Percentiles rank a stretch among this genome's conserved stretches.
These are phyloP conservation scores for Lentinus tigrinus DNA, from an alignment of 768 basidiomycete species.

Conservation along the genomic window DNA sequence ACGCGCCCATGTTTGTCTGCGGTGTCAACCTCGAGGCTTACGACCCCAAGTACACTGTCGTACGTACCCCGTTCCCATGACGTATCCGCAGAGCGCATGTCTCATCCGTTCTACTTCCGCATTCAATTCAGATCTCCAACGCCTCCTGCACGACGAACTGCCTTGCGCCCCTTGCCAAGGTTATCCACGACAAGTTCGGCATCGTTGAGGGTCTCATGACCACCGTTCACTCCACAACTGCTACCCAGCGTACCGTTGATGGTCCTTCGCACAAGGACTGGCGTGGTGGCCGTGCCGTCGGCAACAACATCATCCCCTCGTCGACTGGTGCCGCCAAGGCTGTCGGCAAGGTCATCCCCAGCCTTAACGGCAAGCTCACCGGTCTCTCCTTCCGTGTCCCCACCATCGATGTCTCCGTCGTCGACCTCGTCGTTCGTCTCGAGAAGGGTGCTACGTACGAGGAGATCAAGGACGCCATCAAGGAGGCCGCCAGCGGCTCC, in stretches of 20 bases:
- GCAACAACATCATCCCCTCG: conserved; percentile 98
- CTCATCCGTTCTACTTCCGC: conserved; percentile 7
- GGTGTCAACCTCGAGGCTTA: conserved; percentile 96
- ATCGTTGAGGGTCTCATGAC: conserved; percentile 98
- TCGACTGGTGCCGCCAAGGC: conserved; percentile 99
- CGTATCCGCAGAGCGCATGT: not conserved
- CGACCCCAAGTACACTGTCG: conserved; percentile 84
- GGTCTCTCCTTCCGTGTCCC: conserved; percentile 98
- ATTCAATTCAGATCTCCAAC: conserved; percentile 75
- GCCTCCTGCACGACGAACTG: conserved; percentile 99
- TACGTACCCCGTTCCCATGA: conserved; percentile 37
- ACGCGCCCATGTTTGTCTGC: conserved; percentile 92
- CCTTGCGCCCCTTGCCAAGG: conserved; percentile 97
- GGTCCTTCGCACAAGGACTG: conserved; percentile 95
- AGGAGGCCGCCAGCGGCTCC: conserved; percentile 69
- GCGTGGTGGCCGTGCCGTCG: conserved; percentile 94
- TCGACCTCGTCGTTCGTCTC: conserved; percentile 92
- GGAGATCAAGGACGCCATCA: conserved; percentile 83
- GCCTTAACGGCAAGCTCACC: conserved; percentile 96
- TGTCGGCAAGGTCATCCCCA: conserved; percentile 96
- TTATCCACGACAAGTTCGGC: conserved; percentile 95
- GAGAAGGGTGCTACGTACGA: conserved; percentile 87
- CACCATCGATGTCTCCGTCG: conserved; percentile 94
- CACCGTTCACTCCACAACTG: conserved; percentile 96
- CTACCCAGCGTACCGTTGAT: conserved; percentile 94